Conservation (phyloP, 75 land plant species). For the Selaginella moellendorffii region DNA sequence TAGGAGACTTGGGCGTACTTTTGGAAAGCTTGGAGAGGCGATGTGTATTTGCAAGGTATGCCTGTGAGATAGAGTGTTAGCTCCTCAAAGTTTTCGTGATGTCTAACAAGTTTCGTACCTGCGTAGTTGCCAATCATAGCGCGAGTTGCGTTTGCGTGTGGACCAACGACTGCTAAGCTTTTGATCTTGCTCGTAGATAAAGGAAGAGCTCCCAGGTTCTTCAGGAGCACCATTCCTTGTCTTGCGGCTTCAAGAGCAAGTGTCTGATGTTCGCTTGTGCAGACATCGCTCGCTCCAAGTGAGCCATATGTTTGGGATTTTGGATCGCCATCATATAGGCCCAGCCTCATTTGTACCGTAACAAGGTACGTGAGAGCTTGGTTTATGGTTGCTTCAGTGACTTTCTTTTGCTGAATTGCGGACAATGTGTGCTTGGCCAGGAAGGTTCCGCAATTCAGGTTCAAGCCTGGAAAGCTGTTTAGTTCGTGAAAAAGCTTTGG, state of each 20-base stretch:
- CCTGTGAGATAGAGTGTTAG: slow-evolving; percentile 16
- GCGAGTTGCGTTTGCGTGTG: slow-evolving; percentile 33
- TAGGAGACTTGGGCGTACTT: slow-evolving; percentile 4
- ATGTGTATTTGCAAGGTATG: slow-evolving; percentile 24
- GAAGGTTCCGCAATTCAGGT: slow-evolving; percentile 37
- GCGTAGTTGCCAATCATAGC: slow-evolving; percentile 43
- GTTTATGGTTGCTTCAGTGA: slow-evolving; percentile 11
- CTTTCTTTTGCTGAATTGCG: slow-evolving; percentile 19
- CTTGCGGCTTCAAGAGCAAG: slow-evolving; percentile 43
- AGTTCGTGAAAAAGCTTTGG: background rate
- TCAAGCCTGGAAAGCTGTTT: slow-evolving; percentile 35
- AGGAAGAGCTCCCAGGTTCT: slow-evolving; percentile 32
- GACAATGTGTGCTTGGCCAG: background rate
- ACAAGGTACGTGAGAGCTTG: slow-evolving; percentile 16
- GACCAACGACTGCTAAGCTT: slow-evolving; percentile 34
- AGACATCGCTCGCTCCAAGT: slow-evolving; percentile 28
- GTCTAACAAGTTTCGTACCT: slow-evolving; percentile 12
- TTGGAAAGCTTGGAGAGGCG: slow-evolving; percentile 22
- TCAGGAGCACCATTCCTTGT: slow-evolving; percentile 44
- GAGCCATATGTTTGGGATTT: slow-evolving; percentile 11
- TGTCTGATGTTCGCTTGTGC: slow-evolving; percentile 17
- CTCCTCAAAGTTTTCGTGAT: background rate
- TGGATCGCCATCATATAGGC: slow-evolving; percentile 26
- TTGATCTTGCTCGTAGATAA: slow-evolving; percentile 3
- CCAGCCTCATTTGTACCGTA: slow-evolving; percentile 34